Conservation (phyloP, 2,329 filamentous ascomycete genomes). For the Drechslerella coelobrocha region DNA sequence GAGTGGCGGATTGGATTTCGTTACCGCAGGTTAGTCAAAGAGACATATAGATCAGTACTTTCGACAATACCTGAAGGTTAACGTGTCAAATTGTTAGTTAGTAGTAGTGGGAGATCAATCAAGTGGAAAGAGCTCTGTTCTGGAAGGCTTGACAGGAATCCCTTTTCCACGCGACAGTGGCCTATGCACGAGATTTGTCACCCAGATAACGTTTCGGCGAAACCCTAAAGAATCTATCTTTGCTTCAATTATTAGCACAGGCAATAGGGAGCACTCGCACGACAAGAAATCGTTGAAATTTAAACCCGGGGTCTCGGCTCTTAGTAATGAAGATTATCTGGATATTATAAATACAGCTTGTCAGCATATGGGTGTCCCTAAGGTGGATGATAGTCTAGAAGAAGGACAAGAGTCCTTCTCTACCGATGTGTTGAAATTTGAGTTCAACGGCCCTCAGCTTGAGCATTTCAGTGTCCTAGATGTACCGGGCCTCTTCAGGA, state of each 20-base stretch:
- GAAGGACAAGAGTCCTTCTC: slow-evolving; percentile 57
- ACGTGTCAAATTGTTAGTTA: slow-evolving; percentile 53
- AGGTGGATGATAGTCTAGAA: slow-evolving; percentile 33
- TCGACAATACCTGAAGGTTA: neutral
- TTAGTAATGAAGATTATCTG: neutral
- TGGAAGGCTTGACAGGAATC: slow-evolving; percentile 57
- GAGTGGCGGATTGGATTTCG: neutral
- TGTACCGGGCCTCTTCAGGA: slow-evolving; percentile 61
- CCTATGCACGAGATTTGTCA: slow-evolving; percentile 61
- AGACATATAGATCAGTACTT: neutral
- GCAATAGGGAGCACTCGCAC: slow-evolving; percentile 18
- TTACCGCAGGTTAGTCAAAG: neutral
- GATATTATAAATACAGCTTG: neutral
- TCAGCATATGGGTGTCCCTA: slow-evolving; percentile 36
- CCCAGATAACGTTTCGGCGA: slow-evolving; percentile 60
- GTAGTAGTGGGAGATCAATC: slow-evolving; percentile 60
- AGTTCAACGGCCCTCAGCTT: slow-evolving; percentile 60
- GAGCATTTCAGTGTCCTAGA: slow-evolving; percentile 61
- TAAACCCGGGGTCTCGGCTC: neutral
- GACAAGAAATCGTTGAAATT: slow-evolving; percentile 1
- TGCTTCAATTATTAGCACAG: slow-evolving; percentile 34
- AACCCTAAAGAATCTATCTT: slow-evolving; percentile 53
- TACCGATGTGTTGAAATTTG: slow-evolving; percentile 59
- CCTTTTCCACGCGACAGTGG: slow-evolving; percentile 58
- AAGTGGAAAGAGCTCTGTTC: slow-evolving; percentile 57